Evolutionary conservation across 2,329 filamentous ascomycete species (phyloP).

Genomic region (Thielaviopsis musarum): DNA sequence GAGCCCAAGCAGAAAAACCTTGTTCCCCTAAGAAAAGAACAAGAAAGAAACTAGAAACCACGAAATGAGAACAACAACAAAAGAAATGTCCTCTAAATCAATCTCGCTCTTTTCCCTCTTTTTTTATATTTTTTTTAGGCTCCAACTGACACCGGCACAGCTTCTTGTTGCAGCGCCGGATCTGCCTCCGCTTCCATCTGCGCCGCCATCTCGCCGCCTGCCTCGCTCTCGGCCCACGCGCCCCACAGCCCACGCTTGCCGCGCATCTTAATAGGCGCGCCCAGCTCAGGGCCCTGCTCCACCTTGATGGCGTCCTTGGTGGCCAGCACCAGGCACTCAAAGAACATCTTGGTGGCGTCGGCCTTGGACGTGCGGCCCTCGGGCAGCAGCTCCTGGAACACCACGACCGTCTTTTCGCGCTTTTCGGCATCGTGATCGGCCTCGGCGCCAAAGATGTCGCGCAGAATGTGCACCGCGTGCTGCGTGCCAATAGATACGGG

Average conservation of each 20-base stretch:
- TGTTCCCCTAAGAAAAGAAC: too few relatives aligned
- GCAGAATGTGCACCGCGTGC: slow-evolving; percentile 85
- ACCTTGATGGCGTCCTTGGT: slow-evolving; percentile 98
- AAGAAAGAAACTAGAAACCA: too few relatives aligned
- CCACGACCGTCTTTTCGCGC: slow-evolving; percentile 57
- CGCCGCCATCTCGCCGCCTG: slow-evolving; percentile 42
- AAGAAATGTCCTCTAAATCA: background rate
- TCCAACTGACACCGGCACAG: slow-evolving; percentile 11
- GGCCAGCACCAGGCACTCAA: slow-evolving; percentile 84
- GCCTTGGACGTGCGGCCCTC: slow-evolving; percentile 65
- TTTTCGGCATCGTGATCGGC: slow-evolving; percentile 52
- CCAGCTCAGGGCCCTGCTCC: slow-evolving; percentile 64
- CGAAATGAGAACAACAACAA: background rate
- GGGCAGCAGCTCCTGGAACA: slow-evolving; percentile 85
- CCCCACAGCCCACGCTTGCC: slow-evolving; percentile 96
- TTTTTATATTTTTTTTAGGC: slow-evolving; percentile 5
- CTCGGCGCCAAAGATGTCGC: slow-evolving; percentile 67
- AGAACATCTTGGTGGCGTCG: slow-evolving; percentile 99
- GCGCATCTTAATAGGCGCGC: slow-evolving; percentile 64
- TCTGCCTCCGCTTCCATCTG: slow-evolving; percentile 26
- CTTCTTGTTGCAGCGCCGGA: background rate
- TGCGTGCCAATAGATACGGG: slow-evolving; percentile 83
- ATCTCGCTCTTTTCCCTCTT: slow-evolving; percentile 1
- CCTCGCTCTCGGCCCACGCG: slow-evolving; percentile 73
- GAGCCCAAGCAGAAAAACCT: background rate